Base-by-base conservation (phyloP, 2,329 filamentous ascomycete genomes). In the Aspergillus sclerotialis region DNA sequence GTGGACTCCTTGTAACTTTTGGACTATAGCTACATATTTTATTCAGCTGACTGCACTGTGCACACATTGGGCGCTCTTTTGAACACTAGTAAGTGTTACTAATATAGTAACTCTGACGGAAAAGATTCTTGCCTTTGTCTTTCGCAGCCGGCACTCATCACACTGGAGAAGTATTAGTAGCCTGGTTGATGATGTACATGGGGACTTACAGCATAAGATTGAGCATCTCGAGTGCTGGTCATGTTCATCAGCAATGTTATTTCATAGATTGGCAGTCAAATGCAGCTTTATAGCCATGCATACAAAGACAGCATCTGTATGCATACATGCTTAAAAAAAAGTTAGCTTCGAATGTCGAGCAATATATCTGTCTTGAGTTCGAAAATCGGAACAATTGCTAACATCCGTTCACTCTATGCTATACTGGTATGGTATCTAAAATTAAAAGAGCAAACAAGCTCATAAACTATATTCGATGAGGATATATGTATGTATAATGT, bases 11-110 rank as follows among this genome's bases (percentile, higher is more conserved):
- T 27, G 53, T 53, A n/a, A 63, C 44, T 43, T 63, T 64, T 2
- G 60, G 61, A 35, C 63, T 65, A 43, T 66, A 66, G 17, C 55
- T 54, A 49, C 63, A 66, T 38, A 61, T 51, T 39, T 61, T 62
- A 35, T 55, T 53, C 33, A 64, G 41, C 36, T 64, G 61, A 37
- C 49, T 51, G 41, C 63, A 65, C 48, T 61, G 55, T 21, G 54
- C 40, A 38, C 63, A 66, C 30, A 46, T 45, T 21, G 63, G 63
- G 33, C 53, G 56, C 42, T 63, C 61, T 48, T 65, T 65, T 10
- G 62, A 63, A 40, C 62, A 65, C 62, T 65, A 24, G 9, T 16
- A 33, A 4, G 14, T 13, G 28, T 26, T 32, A 24, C 11, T 7
- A 7, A 17, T n/a, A 6, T 9, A 21, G 11, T 7, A 15, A 11